Percentiles rank a stretch among this genome's conserved stretches.
phyloP scores from a whole-genome alignment of 2,329 filamentous ascomycete genomes.

The Epichloe amarillans region DNA sequence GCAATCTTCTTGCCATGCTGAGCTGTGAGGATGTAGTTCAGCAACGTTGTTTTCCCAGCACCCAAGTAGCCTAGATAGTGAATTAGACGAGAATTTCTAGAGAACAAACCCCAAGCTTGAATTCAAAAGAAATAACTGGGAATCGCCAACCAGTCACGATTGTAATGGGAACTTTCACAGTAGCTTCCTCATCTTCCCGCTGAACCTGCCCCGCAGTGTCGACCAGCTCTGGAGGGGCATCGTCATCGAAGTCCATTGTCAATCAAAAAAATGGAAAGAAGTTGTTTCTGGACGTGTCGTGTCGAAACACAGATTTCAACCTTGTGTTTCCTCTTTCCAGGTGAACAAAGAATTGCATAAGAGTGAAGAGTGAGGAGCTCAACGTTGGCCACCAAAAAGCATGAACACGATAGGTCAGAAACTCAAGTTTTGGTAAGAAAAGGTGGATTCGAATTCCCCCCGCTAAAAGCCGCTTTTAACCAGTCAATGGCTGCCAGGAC shows the following conservation, averaged over 20 bases:
- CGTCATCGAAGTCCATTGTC: conserved; percentile 50
- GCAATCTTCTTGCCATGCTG: conserved; percentile 97
- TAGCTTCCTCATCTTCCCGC: conserved; percentile 30
- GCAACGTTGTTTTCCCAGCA: conserved; percentile 84
- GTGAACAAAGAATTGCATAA: not conserved
- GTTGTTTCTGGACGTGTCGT: not conserved
- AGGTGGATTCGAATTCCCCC: not conserved
- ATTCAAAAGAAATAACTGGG: not conserved
- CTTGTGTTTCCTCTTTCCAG: not conserved
- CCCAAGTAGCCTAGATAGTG: conserved; percentile 67
- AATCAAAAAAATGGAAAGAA: not conserved
- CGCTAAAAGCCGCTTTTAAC: conserved; percentile 7
- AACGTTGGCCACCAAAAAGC: not conserved
- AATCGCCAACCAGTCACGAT: conserved; percentile 56
- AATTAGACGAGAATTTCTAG: not conserved
- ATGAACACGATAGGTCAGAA: not conserved
- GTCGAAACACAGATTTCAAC: not conserved
- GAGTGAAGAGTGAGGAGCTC: too few species aligned
- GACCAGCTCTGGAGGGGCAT: conserved; percentile 52
- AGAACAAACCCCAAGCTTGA: not conserved
- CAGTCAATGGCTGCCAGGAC: not conserved
- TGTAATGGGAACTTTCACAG: conserved; percentile 65
- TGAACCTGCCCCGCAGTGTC: conserved; percentile 26
- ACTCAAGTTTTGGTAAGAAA: not conserved
- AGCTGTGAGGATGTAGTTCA: conserved; percentile 92